Evolutionary conservation across 345 rosid species (phyloP).

Genomic region (Alliaria petiolata): DNA sequence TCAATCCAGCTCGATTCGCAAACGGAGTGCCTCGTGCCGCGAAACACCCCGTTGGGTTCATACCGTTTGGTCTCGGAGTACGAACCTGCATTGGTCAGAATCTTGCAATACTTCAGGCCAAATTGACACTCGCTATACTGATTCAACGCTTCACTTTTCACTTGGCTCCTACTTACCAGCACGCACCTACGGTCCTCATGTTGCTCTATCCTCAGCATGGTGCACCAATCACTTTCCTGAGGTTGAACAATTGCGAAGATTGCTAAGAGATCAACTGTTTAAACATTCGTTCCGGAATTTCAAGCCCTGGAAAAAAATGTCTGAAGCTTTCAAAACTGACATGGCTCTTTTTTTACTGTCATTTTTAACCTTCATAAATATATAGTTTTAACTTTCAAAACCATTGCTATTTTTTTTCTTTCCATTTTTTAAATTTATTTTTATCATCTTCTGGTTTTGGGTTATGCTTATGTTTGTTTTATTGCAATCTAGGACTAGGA

Average conservation of each 20-base stretch:
- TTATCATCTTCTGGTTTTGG: too few species aligned
- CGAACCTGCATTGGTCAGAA: slow-evolving; percentile 79
- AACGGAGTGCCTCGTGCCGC: slow-evolving; percentile 75
- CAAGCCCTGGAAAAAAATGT: background rate
- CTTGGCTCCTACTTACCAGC: slow-evolving; percentile 64
- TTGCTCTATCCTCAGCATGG: slow-evolving; percentile 75
- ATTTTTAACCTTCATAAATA: slow-evolving; percentile 27
- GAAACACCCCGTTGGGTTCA: slow-evolving; percentile 61
- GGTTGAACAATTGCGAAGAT: slow-evolving; percentile 13
- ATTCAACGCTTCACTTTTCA: slow-evolving; percentile 65
- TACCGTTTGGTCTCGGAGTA: slow-evolving; percentile 78
- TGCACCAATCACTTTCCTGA: slow-evolving; percentile 61
- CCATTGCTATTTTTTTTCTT: background rate
- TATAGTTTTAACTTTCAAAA: slow-evolving; percentile 29
- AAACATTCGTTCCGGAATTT: background rate
- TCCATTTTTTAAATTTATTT: too few species aligned
- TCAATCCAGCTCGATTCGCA: slow-evolving; percentile 67
- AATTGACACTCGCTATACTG: slow-evolving; percentile 52
- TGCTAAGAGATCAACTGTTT: slow-evolving; percentile 13
- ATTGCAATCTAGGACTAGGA: too few species aligned
- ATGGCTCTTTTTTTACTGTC: slow-evolving; percentile 15
- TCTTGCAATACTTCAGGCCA: slow-evolving; percentile 76
- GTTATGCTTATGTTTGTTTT: too few species aligned
- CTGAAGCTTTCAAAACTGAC: slow-evolving; percentile 29
- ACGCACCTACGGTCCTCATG: slow-evolving; percentile 72